Percentiles rank a stretch among this genome's conserved stretches.
Conservation (phyloP, 495 filamentous ascomycete genomes). For the Aspergillus incahuasiensis region DNA sequence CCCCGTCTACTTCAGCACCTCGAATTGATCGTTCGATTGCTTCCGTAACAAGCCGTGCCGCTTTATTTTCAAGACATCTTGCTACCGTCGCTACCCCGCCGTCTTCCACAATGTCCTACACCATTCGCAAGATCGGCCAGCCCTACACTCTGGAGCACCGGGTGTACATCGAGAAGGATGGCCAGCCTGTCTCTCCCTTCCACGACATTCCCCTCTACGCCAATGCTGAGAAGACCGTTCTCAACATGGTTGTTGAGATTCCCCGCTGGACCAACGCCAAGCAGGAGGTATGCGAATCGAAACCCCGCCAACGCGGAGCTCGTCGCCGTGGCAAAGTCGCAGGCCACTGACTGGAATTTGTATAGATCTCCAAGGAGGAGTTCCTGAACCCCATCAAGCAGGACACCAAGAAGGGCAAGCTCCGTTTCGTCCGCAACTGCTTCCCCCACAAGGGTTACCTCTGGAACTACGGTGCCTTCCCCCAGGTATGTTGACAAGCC, state of each 20-base stretch:
- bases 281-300: slow-evolving; percentile 69
- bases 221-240: slow-evolving; percentile 84
- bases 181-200: slow-evolving; percentile 87
- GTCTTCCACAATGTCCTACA: slow-evolving; percentile 49
- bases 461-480: slow-evolving; percentile 99
- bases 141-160: slow-evolving; percentile 95
- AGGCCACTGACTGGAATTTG: slow-evolving; percentile 8
- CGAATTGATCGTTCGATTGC: slow-evolving; percentile 20
- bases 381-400: slow-evolving; percentile 95
- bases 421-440: slow-evolving; percentile 98
- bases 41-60: slow-evolving; percentile 23
- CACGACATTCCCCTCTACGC: slow-evolving; percentile 98
- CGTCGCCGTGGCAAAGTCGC: slow-evolving; percentile 2
- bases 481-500: slow-evolving; percentile 59
- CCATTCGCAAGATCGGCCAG: slow-evolving; percentile 77
- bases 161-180: slow-evolving; percentile 97
- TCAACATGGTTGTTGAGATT: slow-evolving; percentile 99
- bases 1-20: slow-evolving; percentile 5
- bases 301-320: slow-evolving; percentile 6
- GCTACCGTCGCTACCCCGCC: slow-evolving; percentile 21
- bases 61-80: slow-evolving; percentile 25
- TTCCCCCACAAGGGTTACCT: slow-evolving; percentile 99
- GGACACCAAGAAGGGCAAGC: slow-evolving; percentile 51
- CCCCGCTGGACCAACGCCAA: slow-evolving; percentile 99
- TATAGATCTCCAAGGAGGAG: slow-evolving; percentile 89